Evolutionary conservation across 176 grass and related monocot genomes (phyloP), one percentile per base, ranked within the genome.

Genomic region (Oropetium thomaeum): DNA sequence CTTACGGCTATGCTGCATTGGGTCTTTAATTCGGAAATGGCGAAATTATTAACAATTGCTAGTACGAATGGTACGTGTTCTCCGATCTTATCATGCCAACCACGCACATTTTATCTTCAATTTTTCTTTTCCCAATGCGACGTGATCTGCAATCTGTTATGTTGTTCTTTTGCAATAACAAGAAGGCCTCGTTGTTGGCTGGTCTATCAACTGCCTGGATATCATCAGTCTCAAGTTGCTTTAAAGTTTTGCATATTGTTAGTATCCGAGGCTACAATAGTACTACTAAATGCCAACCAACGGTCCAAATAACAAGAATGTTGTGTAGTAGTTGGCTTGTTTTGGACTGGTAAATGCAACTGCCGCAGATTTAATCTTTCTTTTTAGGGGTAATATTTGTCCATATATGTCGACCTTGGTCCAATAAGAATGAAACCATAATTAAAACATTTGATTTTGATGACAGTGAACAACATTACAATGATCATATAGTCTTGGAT

Each of bases 201-300:
- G n/a, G n/a, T 17, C 7, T 29, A 63, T 70, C 44, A 54, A 43
- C 37, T 71, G n/a, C 22, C 28, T 63, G 45, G 64, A 34, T 52
- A 52, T 52, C 35, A 85, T 15, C 27, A 45, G 12, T 63, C 15
- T 53, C 53, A 62, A 62, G 13, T 58, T 29, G 8, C 8, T 34
- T 37, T 33, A n/a, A 58, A 34, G 55, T 43, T 62, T 8, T 57
- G 11, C 41, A 29, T 20, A 5, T 30, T 76, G 35, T 62, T 41
- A 69, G 43, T 9, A 81, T 86, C 57, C 29, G 28, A 81, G 40
- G 78, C 45, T 20, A 37, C 35, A 5, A 37, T 7, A 49, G 42
- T 12, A 14, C 27, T 20, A 43, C 30, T 47, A 30, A 20, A 71
- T 12, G 47, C 26, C 0, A 0, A 42, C 31, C 11, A 10, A 52